Evolutionary conservation across 2,329 filamentous ascomycete species (phyloP).

Genomic region (Proliferodiscus dingleyae): DNA sequence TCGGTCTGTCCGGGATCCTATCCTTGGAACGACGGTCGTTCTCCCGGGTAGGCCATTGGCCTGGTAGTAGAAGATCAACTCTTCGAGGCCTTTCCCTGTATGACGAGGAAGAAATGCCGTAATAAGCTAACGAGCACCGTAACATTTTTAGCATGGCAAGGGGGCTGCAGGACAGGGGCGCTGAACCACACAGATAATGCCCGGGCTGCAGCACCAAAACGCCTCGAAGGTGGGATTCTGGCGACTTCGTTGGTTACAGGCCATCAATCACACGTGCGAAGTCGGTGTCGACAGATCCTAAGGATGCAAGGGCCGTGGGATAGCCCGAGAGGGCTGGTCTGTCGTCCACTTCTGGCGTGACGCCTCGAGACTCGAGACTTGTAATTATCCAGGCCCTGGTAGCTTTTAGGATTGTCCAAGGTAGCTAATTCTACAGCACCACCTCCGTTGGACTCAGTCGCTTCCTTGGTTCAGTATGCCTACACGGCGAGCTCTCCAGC

Average conservation of each 20-base stretch:
- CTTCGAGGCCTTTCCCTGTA: not conserved
- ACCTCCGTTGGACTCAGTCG: no score
- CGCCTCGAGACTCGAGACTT: not conserved
- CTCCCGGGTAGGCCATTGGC: conserved; percentile 10
- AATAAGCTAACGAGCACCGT: not conserved
- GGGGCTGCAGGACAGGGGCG: not conserved
- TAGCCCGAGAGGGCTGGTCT: not conserved
- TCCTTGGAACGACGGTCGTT: conserved; percentile 4
- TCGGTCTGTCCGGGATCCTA: conserved; percentile 15
- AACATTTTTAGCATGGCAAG: not conserved
- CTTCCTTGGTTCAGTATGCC: no score
- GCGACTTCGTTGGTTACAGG: not conserved
- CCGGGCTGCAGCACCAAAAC: not conserved
- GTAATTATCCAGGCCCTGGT: no score
- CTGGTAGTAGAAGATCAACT: not conserved
- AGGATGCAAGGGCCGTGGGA: not conserved
- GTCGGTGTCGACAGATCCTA: not conserved
- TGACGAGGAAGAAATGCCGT: not conserved
- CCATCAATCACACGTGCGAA: not conserved
- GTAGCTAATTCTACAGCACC: no score
- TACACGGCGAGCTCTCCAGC: no score
- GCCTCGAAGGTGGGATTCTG: not conserved
- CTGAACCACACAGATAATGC: not conserved
- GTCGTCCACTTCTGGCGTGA: not conserved
- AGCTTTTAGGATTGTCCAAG: no score